These are phyloP conservation scores for Licmophora abbreviata DNA, from an alignment of 108 stramenopile species.

Conservation along the genomic window DNA sequence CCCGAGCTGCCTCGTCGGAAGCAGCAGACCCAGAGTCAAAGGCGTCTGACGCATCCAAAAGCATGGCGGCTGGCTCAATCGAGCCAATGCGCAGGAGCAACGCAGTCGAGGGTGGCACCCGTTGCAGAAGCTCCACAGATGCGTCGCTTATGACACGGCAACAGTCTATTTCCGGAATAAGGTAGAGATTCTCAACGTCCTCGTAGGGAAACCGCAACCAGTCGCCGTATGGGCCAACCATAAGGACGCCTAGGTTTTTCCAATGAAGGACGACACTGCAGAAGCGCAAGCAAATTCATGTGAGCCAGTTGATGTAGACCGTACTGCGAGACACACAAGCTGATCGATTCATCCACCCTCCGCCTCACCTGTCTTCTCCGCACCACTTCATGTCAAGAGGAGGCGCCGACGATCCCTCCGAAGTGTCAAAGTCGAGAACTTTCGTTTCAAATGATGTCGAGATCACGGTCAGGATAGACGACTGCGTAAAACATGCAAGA, in stretches of 20 bases:
- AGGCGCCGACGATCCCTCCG: slow-evolving; percentile 56
- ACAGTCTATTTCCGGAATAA: slow-evolving; percentile 92
- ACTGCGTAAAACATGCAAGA: slow-evolving; percentile 86
- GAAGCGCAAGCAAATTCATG: no score
- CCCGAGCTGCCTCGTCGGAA: slow-evolving; percentile 75
- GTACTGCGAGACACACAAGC: no score
- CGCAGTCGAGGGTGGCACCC: slow-evolving; percentile 86
- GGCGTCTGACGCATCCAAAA: slow-evolving; percentile 91
- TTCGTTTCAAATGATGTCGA: slow-evolving; percentile 86
- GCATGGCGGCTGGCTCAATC: slow-evolving; percentile 89
- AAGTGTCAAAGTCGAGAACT: slow-evolving; percentile 88
- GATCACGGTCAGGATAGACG: slow-evolving; percentile 85
- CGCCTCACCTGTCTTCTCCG: slow-evolving; percentile 89
- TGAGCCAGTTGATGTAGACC: no score
- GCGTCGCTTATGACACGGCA: slow-evolving; percentile 82
- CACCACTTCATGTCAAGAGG: slow-evolving; percentile 88
- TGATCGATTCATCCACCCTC: no score
- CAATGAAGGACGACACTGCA: slow-evolving; percentile 91
- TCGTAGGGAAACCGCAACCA: slow-evolving; percentile 87
- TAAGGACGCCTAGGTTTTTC: slow-evolving; percentile 85
- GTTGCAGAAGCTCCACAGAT: slow-evolving; percentile 83
- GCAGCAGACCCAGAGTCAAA: slow-evolving; percentile 78
- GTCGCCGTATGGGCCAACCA: slow-evolving; percentile 96
- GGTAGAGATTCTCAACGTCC: slow-evolving; percentile 50
- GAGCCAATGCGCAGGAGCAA: slow-evolving; percentile 80